Evolutionary conservation across 768 basidiomycete species (phyloP).

Genomic region (Auriscalpium microsporum): DNA sequence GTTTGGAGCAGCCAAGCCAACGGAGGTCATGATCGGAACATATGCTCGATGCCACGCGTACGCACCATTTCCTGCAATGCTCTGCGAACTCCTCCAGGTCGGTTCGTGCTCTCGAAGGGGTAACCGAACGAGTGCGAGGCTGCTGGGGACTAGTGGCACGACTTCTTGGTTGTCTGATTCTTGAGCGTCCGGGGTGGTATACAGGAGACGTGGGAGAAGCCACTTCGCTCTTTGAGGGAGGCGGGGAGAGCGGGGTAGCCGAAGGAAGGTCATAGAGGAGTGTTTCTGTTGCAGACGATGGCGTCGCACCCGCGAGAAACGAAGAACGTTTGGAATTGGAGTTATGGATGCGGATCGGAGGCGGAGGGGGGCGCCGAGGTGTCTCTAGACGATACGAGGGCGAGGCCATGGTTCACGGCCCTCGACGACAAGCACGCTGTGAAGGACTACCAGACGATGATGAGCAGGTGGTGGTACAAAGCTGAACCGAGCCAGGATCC

Average conservation of each 20-base stretch:
- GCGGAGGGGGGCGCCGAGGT: slow-evolving; percentile 15
- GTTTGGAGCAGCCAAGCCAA: not conserved
- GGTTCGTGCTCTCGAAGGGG: slow-evolving; percentile 54
- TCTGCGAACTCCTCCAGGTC: slow-evolving; percentile 77
- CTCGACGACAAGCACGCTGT: too few species aligned
- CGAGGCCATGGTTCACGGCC: slow-evolving; percentile 8
- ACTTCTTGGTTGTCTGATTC: slow-evolving; percentile 6
- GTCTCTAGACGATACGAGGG: slow-evolving; percentile 11
- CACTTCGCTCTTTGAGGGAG: not conserved
- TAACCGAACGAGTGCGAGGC: slow-evolving; percentile 54
- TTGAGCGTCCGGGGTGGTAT: slow-evolving; percentile 3
- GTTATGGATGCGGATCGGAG: slow-evolving; percentile 12
- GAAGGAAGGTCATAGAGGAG: slow-evolving; percentile 19
- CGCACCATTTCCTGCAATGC: slow-evolving; percentile 70
- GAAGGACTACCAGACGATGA: too few species aligned
- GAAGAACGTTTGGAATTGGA: slow-evolving; percentile 7
- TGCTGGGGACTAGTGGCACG: slow-evolving; percentile 51
- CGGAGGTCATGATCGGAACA: slow-evolving; percentile 3
- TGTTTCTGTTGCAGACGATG: slow-evolving; percentile 10
- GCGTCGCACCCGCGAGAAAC: not conserved
- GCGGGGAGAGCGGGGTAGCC: slow-evolving; percentile 8
- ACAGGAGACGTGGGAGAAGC: slow-evolving; percentile 10
- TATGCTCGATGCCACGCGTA: slow-evolving; percentile 4
- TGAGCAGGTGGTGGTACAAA: too few species aligned
- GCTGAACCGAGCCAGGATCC: too few species aligned